Percentiles rank a stretch among this genome's conserved stretches.
Conservation (phyloP, 148 eudicot genomes). For the Pharnaceum exiguum region DNA sequence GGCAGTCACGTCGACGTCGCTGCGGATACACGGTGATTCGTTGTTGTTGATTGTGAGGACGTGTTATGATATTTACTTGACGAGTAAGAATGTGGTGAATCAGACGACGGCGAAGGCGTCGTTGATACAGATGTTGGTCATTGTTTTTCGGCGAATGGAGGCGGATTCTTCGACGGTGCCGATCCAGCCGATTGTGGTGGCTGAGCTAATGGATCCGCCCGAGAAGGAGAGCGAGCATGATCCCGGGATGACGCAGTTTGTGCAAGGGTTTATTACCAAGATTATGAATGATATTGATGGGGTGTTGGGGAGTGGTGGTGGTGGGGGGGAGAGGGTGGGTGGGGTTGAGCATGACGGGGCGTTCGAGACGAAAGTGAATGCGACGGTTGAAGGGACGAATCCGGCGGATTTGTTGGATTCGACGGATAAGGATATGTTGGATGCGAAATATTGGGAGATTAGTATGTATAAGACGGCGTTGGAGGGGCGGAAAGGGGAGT, state of each 20-base stretch:
- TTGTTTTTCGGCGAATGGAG: conserved; percentile 95
- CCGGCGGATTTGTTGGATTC: conserved; percentile 97
- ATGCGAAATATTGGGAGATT: conserved; percentile 98
- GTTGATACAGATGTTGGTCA: conserved; percentile 88
- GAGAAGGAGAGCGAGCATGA: conserved; percentile 69
- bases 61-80: conserved; percentile 77
- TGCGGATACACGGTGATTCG: conserved; percentile 85
- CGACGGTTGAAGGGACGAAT: conserved; percentile 86
- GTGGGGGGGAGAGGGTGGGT: conserved; percentile 15
- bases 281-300: conserved; percentile 84
- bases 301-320: conserved; percentile 39
- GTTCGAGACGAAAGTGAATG: conserved; percentile 64
- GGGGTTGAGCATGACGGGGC: conserved; percentile 74
- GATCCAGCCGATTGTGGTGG: conserved; percentile 91
- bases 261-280: conserved; percentile 91
- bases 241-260: conserved; percentile 66
- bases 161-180: conserved; percentile 91
- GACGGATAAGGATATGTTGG: conserved; percentile 98
- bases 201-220: conserved; percentile 87
- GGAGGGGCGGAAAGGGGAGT: conserved; percentile 92
- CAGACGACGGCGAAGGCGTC: conserved; percentile 95
- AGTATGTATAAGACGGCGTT: conserved; percentile 95
- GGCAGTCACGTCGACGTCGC: conserved; percentile 63
- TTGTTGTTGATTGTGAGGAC: conserved; percentile 77
- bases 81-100: conserved; percentile 83